Conservation (phyloP, 2,329 filamentous ascomycete genomes). For the Aspergillus japonicus region DNA sequence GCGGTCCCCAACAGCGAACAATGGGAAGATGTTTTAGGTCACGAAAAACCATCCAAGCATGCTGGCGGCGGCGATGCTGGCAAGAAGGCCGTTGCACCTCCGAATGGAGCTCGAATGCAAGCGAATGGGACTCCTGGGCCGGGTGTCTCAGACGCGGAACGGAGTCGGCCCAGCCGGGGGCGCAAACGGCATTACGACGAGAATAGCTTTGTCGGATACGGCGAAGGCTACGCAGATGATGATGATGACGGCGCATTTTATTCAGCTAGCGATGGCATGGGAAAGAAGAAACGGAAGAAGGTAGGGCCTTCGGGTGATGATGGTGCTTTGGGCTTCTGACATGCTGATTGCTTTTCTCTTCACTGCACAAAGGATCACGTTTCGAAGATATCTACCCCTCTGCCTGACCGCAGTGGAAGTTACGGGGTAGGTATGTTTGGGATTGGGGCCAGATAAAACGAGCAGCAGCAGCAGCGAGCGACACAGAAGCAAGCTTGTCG, state of each 20-base stretch:
- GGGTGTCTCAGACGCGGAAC: conserved; percentile 31
- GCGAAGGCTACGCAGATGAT: conserved; percentile 51
- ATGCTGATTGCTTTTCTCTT: conserved; percentile 10
- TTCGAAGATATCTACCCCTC: conserved; percentile 39
- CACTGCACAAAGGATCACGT: conserved; percentile 38
- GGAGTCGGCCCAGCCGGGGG: conserved; percentile 44
- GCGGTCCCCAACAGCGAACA: conserved; percentile 46
- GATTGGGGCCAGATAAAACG: conserved; percentile 42
- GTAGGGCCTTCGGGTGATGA: conserved; percentile 28
- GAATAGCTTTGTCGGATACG: conserved; percentile 52
- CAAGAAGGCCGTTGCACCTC: conserved; percentile 26
- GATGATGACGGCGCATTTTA: conserved; percentile 46
- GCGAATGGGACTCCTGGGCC: conserved; percentile 28
- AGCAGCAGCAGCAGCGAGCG: conserved; percentile 6
- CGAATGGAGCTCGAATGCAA: conserved; percentile 28
- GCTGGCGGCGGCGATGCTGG: conserved; percentile 28
- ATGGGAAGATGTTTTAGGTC: conserved; percentile 51
- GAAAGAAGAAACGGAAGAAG: conserved; percentile 52
- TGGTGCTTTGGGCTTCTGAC: conserved; percentile 7
- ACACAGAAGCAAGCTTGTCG: conserved; percentile 15
- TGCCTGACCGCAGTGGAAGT: conserved; percentile 42
- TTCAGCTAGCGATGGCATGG: conserved; percentile 44
- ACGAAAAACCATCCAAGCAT: conserved; percentile 46
- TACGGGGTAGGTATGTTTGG: conserved; percentile 48
- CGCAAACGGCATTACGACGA: conserved; percentile 53